Percentiles rank a stretch among this genome's conserved stretches.
These are phyloP conservation scores for Penicillium taxi DNA, from an alignment of 495 filamentous ascomycete genomes.

Conservation along the genomic window DNA sequence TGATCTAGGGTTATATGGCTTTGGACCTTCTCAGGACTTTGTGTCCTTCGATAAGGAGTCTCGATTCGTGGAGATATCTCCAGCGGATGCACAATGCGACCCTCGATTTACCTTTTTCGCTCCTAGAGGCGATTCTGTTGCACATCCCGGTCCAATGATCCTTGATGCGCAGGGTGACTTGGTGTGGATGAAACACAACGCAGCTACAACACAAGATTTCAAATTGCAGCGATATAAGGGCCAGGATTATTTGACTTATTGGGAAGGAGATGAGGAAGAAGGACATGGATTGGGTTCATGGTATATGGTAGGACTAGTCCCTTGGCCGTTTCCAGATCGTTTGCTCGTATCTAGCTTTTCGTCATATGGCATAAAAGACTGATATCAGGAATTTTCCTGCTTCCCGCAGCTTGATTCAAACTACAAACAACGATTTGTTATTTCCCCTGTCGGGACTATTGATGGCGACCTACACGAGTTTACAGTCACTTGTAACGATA, in stretches of 20 bases:
- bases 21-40: slow-evolving; percentile 27
- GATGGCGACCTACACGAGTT: slow-evolving; percentile 40
- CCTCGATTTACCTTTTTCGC: slow-evolving; percentile 37
- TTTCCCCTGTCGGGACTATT: slow-evolving; percentile 28
- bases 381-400: not conserved
- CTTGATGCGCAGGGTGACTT: slow-evolving; percentile 37
- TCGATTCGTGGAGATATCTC: slow-evolving; percentile 24
- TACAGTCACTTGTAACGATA: slow-evolving; percentile 37
- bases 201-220: slow-evolving; percentile 39
- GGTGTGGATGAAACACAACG: slow-evolving; percentile 36
- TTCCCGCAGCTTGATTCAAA: slow-evolving; percentile 36
- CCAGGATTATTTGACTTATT: slow-evolving; percentile 45
- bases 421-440: slow-evolving; percentile 33
- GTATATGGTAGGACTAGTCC: slow-evolving; percentile 40
- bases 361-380: not conserved
- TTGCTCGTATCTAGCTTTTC: too few relatives aligned
- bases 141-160: slow-evolving; percentile 39
- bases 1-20: slow-evolving; percentile 29
- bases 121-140: slow-evolving; percentile 36
- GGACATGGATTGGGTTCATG: slow-evolving; percentile 43
- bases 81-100: slow-evolving; percentile 29
- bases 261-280: slow-evolving; percentile 44
- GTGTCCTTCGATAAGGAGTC: slow-evolving; percentile 28
- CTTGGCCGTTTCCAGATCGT: not conserved
- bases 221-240: slow-evolving; percentile 38